Evolutionary conservation across 768 basidiomycete genomes (phyloP), one percentile per base, ranked within the genome.

Genomic region (Coprinellus micaceus): DNA sequence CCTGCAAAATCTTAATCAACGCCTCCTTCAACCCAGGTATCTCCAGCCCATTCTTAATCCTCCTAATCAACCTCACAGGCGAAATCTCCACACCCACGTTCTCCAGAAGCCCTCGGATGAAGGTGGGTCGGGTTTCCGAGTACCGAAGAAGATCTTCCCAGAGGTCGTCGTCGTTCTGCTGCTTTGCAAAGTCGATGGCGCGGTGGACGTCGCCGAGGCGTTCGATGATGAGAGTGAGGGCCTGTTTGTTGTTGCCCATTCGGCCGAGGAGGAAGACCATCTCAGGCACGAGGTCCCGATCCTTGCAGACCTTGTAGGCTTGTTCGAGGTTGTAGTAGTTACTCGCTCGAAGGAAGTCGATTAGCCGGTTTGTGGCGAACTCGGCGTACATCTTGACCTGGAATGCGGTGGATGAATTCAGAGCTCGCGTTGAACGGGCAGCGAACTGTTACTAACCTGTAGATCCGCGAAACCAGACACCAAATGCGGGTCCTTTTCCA

Each of bases 191-290:
- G 57, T 98, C 96, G 64, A 99, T 98, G 2, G 96, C 94, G 56
- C 93, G 78, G 60, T 94, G 81, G 0, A 98, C 97, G 64, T 98
- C 95, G 0, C 89, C 94, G 4, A 98, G 76, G 15, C 94, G 82
- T 67, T 98, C 94, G 56, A 99, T 98, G 61, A 99, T 98, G 19
- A 99, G 81, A 57, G 85, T 89, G 58, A 99, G 71, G 1, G 96
- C 97, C 63, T 92, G 81, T 77, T 94, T 96, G 71, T 97, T 97
- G 71, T 98, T 92, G 9, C 97, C 97, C 95, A 98, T 98, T 26
- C 92, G 83, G 0, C 96, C 97, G 1, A 98, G 83, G 0, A 98
- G 79, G 74, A 96, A 99, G 17, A 99, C 96, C 93, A 97, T 96
- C 73, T 98, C 97, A 0, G 85, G 85, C 0, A 99, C 94, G 26